phyloP scores from a whole-genome alignment of 805 yeast species.

The Saccharomycopsis sp. region DNA sequence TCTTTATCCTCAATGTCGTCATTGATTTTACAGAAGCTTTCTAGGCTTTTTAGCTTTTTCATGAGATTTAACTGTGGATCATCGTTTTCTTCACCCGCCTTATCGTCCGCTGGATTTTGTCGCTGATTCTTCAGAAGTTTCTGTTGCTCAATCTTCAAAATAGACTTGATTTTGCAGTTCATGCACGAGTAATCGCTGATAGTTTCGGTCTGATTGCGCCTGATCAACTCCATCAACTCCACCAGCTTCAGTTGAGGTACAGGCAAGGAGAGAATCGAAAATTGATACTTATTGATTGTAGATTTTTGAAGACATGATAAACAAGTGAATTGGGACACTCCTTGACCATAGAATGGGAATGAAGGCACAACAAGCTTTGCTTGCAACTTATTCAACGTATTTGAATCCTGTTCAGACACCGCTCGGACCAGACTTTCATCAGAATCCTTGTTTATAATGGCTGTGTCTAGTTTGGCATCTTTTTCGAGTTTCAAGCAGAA shows the following conservation, averaged over 20 bases:
- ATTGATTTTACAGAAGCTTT: constrained; percentile 43
- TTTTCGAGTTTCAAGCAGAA: constrained; percentile 10
- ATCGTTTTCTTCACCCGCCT: not conserved
- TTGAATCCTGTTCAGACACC: no score
- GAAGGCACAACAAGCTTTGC: constrained; percentile 37
- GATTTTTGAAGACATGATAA: constrained; percentile 59
- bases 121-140: constrained; percentile 18
- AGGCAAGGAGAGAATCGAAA: constrained; percentile 56
- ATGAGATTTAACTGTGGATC: constrained; percentile 31
- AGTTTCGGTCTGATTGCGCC: constrained; percentile 54
- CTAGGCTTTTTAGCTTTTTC: constrained; percentile 31
- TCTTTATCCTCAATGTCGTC: constrained; percentile 52
- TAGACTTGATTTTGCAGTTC: constrained; percentile 50
- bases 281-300: constrained; percentile 48
- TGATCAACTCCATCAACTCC: constrained; percentile 47
- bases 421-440: not conserved
- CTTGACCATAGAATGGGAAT: constrained; percentile 68
- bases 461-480: constrained; percentile 15
- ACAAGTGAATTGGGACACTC: constrained; percentile 65
- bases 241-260: constrained; percentile 56
- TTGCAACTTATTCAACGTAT: not conserved
- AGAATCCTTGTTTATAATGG: not conserved
- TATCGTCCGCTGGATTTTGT: not conserved
- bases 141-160: constrained; percentile 31
- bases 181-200: constrained; percentile 77